phyloP scores from a whole-genome alignment of 306 rosid species.

The Elaeagnus macrophylla region DNA sequence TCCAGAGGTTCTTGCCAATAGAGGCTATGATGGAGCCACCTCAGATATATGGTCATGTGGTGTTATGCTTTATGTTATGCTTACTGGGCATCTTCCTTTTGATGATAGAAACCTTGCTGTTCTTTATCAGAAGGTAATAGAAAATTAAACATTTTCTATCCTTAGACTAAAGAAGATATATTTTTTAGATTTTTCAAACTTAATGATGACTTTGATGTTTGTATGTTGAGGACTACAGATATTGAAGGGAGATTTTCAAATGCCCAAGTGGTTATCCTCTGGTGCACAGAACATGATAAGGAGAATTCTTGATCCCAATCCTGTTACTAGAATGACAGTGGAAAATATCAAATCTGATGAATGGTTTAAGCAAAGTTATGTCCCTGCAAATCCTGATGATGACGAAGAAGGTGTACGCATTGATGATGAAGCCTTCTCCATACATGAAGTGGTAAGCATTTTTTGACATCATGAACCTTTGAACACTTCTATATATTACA shows the following conservation, averaged over 20 bases:
- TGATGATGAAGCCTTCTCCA: conserved; percentile 41
- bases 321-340: conserved; percentile 50
- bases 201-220: neutral
- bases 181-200: neutral
- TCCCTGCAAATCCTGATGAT: conserved; percentile 46
- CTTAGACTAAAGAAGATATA: neutral
- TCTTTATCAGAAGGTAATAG: conserved; percentile 76
- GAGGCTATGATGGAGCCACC: conserved; percentile 81
- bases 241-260: conserved; percentile 51
- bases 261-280: conserved; percentile 67
- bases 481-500: no score
- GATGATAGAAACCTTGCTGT: conserved; percentile 89
- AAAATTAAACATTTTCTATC: neutral
- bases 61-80: conserved; percentile 67
- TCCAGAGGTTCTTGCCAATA: conserved; percentile 77
- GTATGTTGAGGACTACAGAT: conserved; percentile 38
- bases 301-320: conserved; percentile 80
- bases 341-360: conserved; percentile 58
- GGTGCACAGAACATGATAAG: conserved; percentile 60
- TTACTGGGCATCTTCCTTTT: conserved; percentile 76
- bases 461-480: neutral
- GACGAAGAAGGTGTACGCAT: conserved; percentile 52
- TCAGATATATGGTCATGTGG: conserved; percentile 95
- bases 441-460: conserved; percentile 37
- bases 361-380: conserved; percentile 71